Base-by-base conservation (phyloP, 2,329 filamentous ascomycete species). In the Fusarium pininemorale region DNA sequence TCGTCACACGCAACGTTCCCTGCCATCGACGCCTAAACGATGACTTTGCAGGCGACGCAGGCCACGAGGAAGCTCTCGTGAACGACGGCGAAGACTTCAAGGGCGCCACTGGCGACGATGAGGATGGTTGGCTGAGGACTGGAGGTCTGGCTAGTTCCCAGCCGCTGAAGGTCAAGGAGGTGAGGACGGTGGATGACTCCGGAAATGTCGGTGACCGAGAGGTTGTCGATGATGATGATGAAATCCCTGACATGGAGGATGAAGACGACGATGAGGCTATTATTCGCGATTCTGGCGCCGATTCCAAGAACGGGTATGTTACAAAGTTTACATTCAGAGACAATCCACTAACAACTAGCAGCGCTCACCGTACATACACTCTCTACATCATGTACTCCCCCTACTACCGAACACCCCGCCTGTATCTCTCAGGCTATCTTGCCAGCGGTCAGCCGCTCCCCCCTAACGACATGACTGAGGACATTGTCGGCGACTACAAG, bases 211-310 rank as follows among this genome's bases (percentile, higher is more conserved):
- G 93, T 20, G 94, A 95, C 66, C 87, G 89, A 64, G 91, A 91
- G 57, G 88, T 90, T 38, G 86, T 93, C 10, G 89, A 91, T 35
- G 92, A 92, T 59, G 91, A 94, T 51, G 91, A 94, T 50, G 96
- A 98, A 79, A 98, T 98, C 71, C 96, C 95, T 0, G 96, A 98
- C 80, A 98, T 98, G 95, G 96, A 98, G 80, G 96, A 98, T 73
- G 96, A 98, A 65, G 96, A 98, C 75, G 95, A 98, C 71, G 95
- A 97, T 72, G 95, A 98, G 83, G 96, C 96, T 50, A 98, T 99
- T 80, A 98, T 98, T 79, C 89, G 93, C 18, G 95, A 97, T 77
- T 87, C 90, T 12, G 84, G 87, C 35, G 81, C 83, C 13, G 83
- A 85, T 64, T 84, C 83, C 60, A 84, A 82, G 72, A 86, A 82